Percentiles rank a stretch among this genome's conserved stretches.
These are phyloP conservation scores for Pleochaeta shiraiana DNA, from an alignment of 2,329 filamentous ascomycete species.

Conservation along the genomic window DNA sequence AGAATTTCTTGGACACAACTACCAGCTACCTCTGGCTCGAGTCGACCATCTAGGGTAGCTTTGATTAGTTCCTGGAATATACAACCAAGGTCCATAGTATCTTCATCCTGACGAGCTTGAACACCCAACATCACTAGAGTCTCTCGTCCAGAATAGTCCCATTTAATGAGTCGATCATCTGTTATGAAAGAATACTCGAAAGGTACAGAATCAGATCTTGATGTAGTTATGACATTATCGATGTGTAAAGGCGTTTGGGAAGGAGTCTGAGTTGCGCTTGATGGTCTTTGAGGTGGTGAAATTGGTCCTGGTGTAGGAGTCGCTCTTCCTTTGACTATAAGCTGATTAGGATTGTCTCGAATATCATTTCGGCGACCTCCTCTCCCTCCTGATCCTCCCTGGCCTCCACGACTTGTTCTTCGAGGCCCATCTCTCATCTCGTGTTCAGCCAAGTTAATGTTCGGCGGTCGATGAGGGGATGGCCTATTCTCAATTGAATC, in stretches of 20 bases:
- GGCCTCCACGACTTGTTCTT: conserved; percentile 25
- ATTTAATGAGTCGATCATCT: conserved; percentile 41
- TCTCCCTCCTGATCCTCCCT: conserved; percentile 14
- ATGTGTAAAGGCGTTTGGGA: conserved; percentile 10
- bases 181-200: conserved; percentile 63
- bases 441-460: conserved; percentile 33
- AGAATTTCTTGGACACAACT: conserved; percentile 53
- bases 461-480: conserved; percentile 38
- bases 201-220: conserved; percentile 13
- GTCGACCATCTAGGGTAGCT: conserved; percentile 44
- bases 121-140: conserved; percentile 42
- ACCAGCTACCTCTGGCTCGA: conserved; percentile 49
- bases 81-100: conserved; percentile 43
- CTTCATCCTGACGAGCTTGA: conserved; percentile 42
- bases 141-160: conserved; percentile 44
- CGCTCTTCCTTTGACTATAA: conserved; percentile 13
- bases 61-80: conserved; percentile 74
- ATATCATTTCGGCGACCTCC: conserved; percentile 15
- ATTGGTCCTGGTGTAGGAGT: conserved; percentile 18
- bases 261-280: conserved; percentile 15
- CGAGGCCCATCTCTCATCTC: conserved; percentile 29
- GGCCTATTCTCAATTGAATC: conserved; percentile 28
- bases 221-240: conserved; percentile 1
- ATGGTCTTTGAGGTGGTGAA: conserved; percentile 16
- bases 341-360: conserved; percentile 16